Evolutionary conservation across 2,329 filamentous ascomycete genomes (phyloP).

Genomic region (Calonectria montana): DNA sequence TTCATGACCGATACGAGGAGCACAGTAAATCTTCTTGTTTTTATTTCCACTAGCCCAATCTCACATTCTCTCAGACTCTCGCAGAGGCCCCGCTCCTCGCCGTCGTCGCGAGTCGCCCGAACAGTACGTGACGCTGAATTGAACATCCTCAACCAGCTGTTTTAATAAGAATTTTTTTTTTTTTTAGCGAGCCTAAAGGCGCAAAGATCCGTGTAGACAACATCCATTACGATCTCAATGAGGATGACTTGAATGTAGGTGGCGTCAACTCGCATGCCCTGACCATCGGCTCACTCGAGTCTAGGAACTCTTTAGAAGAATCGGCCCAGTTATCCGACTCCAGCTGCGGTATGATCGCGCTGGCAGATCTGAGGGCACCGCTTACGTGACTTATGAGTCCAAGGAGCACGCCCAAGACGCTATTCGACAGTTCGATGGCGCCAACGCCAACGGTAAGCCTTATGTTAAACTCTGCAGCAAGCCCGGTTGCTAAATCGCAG

Average conservation of each 20-base stretch:
- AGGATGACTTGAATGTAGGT: constrained; percentile 82
- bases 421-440: constrained; percentile 84
- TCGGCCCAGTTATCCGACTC: constrained; percentile 77
- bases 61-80: constrained; percentile 49
- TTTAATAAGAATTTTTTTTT: constrained; percentile 22
- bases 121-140: constrained; percentile 40
- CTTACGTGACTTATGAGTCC: constrained; percentile 83
- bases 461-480: background rate
- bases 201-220: constrained; percentile 88
- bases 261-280: background rate
- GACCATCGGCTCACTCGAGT: constrained; percentile 40
- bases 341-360: constrained; percentile 86
- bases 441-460: constrained; percentile 81
- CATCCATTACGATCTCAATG: constrained; percentile 90
- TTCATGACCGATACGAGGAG: constrained; percentile 90
- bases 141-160: constrained; percentile 18
- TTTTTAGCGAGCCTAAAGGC: constrained; percentile 63
- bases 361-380: constrained; percentile 86
- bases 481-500: constrained; percentile 12
- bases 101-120: constrained; percentile 58
- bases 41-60: constrained; percentile 21
- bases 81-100: constrained; percentile 55
- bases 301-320: constrained; percentile 83
- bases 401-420: constrained; percentile 79
- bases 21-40: constrained; percentile 60